Evolutionary conservation across 306 rosid genomes (phyloP).

Genomic region (Cucumis hystrix): DNA sequence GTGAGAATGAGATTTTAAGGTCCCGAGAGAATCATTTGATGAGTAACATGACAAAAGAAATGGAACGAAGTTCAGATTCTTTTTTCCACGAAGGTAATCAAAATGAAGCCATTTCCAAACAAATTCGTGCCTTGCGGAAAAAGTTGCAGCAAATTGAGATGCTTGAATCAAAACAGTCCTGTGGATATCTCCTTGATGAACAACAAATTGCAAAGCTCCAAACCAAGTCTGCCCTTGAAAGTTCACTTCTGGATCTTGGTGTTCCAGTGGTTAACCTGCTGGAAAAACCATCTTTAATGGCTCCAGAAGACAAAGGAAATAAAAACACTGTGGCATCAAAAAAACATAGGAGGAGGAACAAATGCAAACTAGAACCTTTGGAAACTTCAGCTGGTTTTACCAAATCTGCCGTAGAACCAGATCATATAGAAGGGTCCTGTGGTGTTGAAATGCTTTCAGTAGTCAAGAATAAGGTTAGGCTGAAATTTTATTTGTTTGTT

Average conservation of each 20-base stretch:
- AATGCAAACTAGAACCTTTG: conserved; percentile 22
- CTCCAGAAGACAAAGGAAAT: conserved; percentile 51
- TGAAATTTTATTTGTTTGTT: not conserved
- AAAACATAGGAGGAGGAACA: conserved; percentile 57
- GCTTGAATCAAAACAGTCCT: conserved; percentile 76
- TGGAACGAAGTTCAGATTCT: conserved; percentile 35
- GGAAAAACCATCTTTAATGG: conserved; percentile 25
- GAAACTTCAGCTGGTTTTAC: conserved; percentile 28
- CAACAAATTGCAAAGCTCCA: conserved; percentile 87
- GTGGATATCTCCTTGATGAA: conserved; percentile 66
- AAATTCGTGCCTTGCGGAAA: conserved; percentile 64
- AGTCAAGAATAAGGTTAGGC: conserved; percentile 41
- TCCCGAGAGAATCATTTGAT: conserved; percentile 33
- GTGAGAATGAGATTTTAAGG: conserved; percentile 47
- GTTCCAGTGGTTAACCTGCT: conserved; percentile 30
- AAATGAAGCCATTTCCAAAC: conserved; percentile 32
- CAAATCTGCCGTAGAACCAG: conserved; percentile 25
- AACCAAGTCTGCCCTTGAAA: conserved; percentile 44
- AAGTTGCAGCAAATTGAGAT: conserved; percentile 96
- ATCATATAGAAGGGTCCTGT: conserved; percentile 27
- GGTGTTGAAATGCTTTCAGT: conserved; percentile 17
- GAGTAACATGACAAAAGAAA: conserved; percentile 24
- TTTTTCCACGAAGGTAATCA: conserved; percentile 49
- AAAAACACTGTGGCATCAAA: conserved; percentile 40
- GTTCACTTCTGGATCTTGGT: conserved; percentile 70